These are phyloP conservation scores for Viridothelium virens DNA, from an alignment of 495 filamentous ascomycete species.

Conservation along the genomic window DNA sequence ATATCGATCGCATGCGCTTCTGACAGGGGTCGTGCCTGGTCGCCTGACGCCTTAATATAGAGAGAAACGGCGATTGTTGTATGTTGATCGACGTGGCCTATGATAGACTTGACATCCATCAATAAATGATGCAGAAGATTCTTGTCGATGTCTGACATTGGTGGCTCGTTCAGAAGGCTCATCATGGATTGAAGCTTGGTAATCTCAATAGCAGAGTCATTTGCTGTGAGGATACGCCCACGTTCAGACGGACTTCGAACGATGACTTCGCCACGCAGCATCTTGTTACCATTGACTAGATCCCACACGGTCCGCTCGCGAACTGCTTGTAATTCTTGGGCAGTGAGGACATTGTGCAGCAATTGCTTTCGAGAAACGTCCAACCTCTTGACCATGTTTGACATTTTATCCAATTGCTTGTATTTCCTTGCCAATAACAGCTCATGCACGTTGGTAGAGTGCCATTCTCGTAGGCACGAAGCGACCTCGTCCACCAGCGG, in stretches of 20 bases:
- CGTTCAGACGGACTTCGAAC: constrained; percentile 76
- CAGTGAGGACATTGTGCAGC: constrained; percentile 84
- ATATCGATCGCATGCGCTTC: constrained; percentile 13
- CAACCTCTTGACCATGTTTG: constrained; percentile 65
- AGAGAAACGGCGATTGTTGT: constrained; percentile 75
- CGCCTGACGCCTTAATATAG: constrained; percentile 57
- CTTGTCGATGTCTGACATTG: constrained; percentile 55
- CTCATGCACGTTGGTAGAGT: constrained; percentile 92
- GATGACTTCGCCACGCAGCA: constrained; percentile 84
- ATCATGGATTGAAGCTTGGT: constrained; percentile 89
- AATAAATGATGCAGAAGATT: constrained; percentile 76
- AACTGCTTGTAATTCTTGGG: constrained; percentile 64
- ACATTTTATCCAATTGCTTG: constrained; percentile 68
- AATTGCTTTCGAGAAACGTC: constrained; percentile 81
- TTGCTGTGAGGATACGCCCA: constrained; percentile 80
- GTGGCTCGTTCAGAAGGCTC: constrained; percentile 81
- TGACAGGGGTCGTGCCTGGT: constrained; percentile 45
- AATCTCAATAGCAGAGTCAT: constrained; percentile 88
- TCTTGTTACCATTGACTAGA: constrained; percentile 84
- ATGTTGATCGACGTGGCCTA: constrained; percentile 60
- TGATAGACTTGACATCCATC: constrained; percentile 72
- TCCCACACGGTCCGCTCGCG: constrained; percentile 91
- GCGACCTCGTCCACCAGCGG: constrained; percentile 96
- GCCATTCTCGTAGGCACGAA: constrained; percentile 93
- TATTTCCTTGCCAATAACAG: constrained; percentile 79